Base-by-base conservation (phyloP, 2,329 filamentous ascomycete species). In the Emericellopsis atlantica region DNA sequence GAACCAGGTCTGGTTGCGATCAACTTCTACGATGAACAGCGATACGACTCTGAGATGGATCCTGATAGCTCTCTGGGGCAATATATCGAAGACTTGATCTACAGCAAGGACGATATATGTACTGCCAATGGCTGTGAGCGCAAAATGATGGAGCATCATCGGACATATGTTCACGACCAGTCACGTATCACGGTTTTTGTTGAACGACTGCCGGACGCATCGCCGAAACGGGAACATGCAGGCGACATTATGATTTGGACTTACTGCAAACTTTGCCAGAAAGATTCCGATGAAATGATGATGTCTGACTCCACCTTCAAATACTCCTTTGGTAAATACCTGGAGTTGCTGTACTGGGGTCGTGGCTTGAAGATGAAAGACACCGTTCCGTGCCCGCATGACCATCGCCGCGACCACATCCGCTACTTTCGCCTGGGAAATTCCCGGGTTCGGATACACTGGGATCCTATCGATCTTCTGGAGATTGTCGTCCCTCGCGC, bases 311-410 rank as follows among this genome's bases (percentile, higher is more conserved):
- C 79, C 51, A 93, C 89, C 0, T 98, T 88, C 84, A 95, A 93
- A 57, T 98, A 98, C 58, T 98, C 92, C 0, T 94, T 98, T 54
- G 92, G 87, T 10, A 98, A 98, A 60, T 98, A 96, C 53, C 70
- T 98, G n/a, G 92, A 98, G 60, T 69, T 98, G 15, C 88, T 89
- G 3, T 96, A 96, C 59, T 98, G 90, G 89, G 90, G 89, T 54
- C 83, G 78, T 34, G 83, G 86, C 32, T 65, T 96, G 38, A 84
- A 80, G 54, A 78, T 81, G 50, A 79, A 75, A 48, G 79, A 81
- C 36, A 77, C 79, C 23, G 69, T 84, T 32, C 66, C 59, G 40
- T 98, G 93, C 55, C 76, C 84, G 14, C 92, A 98, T 55, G 90
- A 98, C 55, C 80, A 95, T 43, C 88, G 95, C 58, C 80, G 81